These are phyloP conservation scores for Erysimum cheiri DNA, from an alignment of 441 rosid genomes.

Conservation along the genomic window DNA sequence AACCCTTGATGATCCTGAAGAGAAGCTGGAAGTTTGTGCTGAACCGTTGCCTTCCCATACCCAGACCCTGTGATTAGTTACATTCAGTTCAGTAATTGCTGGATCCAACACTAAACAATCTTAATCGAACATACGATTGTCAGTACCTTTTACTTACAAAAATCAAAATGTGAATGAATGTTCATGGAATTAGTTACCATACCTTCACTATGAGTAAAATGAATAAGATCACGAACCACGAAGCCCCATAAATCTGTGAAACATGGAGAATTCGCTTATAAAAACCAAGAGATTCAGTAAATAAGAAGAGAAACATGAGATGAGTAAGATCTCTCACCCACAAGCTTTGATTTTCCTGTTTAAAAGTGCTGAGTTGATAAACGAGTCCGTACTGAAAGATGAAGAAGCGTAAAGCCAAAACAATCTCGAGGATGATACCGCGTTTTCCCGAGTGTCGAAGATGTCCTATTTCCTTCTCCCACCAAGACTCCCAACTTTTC, in stretches of 20 bases:
- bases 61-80: conserved; percentile 50
- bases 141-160: neutral
- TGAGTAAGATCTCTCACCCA: conserved; percentile 50
- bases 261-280: neutral
- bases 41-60: conserved; percentile 64
- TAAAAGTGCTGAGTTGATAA: conserved; percentile 62
- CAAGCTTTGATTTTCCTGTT: conserved; percentile 49
- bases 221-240: conserved; percentile 68
- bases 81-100: neutral
- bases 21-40: conserved; percentile 69
- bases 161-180: neutral
- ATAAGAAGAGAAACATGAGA: conserved; percentile 9
- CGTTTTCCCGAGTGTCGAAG: conserved; percentile 65
- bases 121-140: neutral
- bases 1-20: conserved; percentile 69
- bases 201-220: conserved; percentile 73
- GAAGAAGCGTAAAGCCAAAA: conserved; percentile 72
- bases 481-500: conserved; percentile 95
- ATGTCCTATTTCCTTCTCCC: conserved; percentile 83
- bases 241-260: conserved; percentile 64
- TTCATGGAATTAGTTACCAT: conserved; percentile 28
- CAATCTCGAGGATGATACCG: conserved; percentile 67
- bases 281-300: conserved; percentile 7
- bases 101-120: neutral
- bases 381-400: conserved; percentile 82